Base-by-base conservation (phyloP, 2,329 filamentous ascomycete genomes). In the Colletotrichum tropicale region DNA sequence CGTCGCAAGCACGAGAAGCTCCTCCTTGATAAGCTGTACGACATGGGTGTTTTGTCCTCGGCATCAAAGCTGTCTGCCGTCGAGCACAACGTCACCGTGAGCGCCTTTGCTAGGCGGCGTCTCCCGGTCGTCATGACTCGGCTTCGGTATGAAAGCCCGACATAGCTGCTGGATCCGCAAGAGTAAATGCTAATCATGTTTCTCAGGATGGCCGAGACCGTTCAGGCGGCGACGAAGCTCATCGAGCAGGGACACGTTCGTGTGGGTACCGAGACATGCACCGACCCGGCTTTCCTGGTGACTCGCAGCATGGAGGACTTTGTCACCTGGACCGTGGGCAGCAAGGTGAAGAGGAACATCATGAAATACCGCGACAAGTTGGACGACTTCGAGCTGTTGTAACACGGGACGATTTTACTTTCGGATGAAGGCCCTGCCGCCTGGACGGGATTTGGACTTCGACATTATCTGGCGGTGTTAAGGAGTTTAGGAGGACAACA, bases 291-390 rank as follows among this genome's bases (percentile, higher is more conserved):
- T 1, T 98, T 96, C 81, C 85, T 98, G 69, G 95, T 98, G 9
- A 97, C 95, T 48, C 90, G 96, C 78, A 94, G 92, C 76, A 95
- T 98, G 90, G 96, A 98, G 86, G 96, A 98, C 86, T 98, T 98
- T 83, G 94, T 98, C 21, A 98, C 96, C 1, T 98, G 96, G 96
- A 94, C 96, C 12, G 95, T 98, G 81, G 95, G 95, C 76, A 98
- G 95, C 85, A 98, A 98, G 94, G 96, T 98, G 84, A 98, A 98
- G 93, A 91, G 94, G 83, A 97, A 96, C 83, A 98, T 98, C 78
- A 93, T 98, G 91, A 95, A 95, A 86, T 98, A 98, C 84, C 92
- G 95, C 80, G 96, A 98, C 85, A 95, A 98, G 88, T 86, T 98
- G 86, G 96, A 98, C 86, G 96, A 98, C 86, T 98, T 98, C 82